A percentile compares a stretch with the other conserved stretches of the same genome.
Evolutionary conservation across 768 basidiomycete species (phyloP).

Genomic region (Mrakia gelida): DNA sequence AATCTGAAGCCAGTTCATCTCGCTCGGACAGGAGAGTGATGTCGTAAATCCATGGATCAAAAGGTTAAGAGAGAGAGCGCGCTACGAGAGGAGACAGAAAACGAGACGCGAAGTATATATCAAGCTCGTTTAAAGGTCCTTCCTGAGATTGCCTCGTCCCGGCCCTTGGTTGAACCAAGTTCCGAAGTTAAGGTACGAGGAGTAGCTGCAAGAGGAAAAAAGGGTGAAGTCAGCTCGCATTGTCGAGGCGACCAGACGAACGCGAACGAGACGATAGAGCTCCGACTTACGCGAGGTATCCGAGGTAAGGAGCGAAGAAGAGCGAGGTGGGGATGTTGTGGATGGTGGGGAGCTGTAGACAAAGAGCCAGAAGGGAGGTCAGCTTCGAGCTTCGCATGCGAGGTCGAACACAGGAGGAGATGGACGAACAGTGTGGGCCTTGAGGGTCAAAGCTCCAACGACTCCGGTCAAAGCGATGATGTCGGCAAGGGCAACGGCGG

Average conservation of each 20-base stretch:
- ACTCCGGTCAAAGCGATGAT: constrained; percentile 29
- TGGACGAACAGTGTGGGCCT: constrained; percentile 25
- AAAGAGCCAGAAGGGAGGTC: background rate
- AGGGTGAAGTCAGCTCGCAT: background rate
- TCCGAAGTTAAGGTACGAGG: background rate
- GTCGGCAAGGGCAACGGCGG: constrained; percentile 25
- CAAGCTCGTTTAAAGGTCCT: background rate
- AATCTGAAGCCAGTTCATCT: too few relatives aligned
- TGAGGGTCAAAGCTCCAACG: constrained; percentile 25
- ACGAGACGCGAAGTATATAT: background rate
- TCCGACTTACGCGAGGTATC: background rate
- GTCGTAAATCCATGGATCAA: background rate
- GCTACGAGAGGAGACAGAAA: background rate
- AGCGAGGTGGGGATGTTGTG: constrained; percentile 17
- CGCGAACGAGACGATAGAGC: background rate
- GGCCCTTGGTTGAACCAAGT: background rate
- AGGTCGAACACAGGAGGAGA: background rate
- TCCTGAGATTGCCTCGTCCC: background rate
- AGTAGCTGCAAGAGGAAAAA: background rate
- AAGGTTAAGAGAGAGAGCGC: background rate
- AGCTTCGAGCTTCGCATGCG: background rate
- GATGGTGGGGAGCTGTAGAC: background rate
- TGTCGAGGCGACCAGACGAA: background rate
- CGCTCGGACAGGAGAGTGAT: background rate
- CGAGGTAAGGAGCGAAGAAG: constrained; percentile 27